phyloP scores from a whole-genome alignment of 305 asterid species.

The Plantago lanceolata region DNA sequence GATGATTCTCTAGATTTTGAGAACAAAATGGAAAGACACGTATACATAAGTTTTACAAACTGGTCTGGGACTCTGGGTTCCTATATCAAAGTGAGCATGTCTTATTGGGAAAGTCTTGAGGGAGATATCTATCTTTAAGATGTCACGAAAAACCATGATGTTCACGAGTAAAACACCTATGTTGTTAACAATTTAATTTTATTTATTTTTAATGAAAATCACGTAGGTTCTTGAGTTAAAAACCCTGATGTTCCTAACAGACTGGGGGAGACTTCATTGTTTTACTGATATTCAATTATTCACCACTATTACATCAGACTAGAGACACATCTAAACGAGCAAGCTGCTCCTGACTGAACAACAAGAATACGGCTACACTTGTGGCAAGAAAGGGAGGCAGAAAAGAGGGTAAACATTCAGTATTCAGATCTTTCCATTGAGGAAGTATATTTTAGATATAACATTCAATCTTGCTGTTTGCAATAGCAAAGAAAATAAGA shows the following conservation, averaged over 20 bases:
- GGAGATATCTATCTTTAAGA: too few relatives aligned
- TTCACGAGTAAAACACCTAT: too few relatives aligned
- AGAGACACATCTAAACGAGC: neutral
- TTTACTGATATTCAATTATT: too few relatives aligned
- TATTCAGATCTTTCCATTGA: neutral
- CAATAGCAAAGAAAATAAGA: neutral
- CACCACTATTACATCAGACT: neutral
- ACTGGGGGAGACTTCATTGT: too few relatives aligned
- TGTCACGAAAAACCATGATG: too few relatives aligned
- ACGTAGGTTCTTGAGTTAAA: too few relatives aligned
- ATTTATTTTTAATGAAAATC: too few relatives aligned
- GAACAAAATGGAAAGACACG: neutral
- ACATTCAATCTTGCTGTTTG: neutral
- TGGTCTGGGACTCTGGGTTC: neutral
- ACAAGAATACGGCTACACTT: neutral
- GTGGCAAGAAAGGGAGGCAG: neutral
- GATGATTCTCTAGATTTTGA: conserved; percentile 1
- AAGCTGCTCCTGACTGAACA: neutral
- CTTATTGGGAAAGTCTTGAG: too few relatives aligned
- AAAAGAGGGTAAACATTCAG: neutral
- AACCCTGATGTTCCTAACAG: too few relatives aligned
- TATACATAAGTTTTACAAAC: neutral
- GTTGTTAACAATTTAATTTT: too few relatives aligned
- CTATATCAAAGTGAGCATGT: neutral
- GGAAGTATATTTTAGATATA: neutral